These are phyloP conservation scores for Neurospora sp. DNA, from an alignment of 495 filamentous ascomycete species.

Conservation along the genomic window DNA sequence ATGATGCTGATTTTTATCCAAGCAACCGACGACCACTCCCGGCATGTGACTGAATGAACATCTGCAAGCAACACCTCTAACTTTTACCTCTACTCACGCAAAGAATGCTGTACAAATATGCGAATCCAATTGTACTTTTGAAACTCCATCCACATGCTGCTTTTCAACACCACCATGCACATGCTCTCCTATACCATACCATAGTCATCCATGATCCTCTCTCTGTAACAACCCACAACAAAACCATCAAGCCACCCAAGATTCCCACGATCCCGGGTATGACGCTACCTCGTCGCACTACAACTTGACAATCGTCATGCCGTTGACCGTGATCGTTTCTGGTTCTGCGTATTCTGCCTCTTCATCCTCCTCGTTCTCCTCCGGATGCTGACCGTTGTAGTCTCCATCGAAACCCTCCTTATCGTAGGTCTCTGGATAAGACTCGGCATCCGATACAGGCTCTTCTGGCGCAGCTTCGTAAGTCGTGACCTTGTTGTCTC, in stretches of 20 bases:
- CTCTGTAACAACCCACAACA: too few species aligned
- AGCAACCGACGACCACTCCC: background rate
- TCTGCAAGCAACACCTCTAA: too few species aligned
- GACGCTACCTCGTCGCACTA: background rate
- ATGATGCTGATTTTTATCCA: background rate
- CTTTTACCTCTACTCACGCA: background rate
- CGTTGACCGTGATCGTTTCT: background rate
- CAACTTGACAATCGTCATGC: background rate
- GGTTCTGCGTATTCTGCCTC: background rate
- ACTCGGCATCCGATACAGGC: background rate
- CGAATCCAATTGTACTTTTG: too few species aligned
- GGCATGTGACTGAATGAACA: too few species aligned
- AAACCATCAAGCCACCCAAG: background rate
- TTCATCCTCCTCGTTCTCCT: background rate
- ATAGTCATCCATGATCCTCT: too few species aligned
- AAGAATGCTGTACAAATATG: background rate
- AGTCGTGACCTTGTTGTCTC: background rate
- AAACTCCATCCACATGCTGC: too few species aligned
- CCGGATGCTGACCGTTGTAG: background rate
- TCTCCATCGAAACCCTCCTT: background rate
- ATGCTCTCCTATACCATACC: too few species aligned
- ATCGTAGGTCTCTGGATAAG: background rate
- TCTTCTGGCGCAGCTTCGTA: background rate
- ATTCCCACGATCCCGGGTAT: background rate
- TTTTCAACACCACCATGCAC: too few species aligned